Conservation (phyloP, 371 early-diverging fungal genomes). For the Mycotypha africana region DNA sequence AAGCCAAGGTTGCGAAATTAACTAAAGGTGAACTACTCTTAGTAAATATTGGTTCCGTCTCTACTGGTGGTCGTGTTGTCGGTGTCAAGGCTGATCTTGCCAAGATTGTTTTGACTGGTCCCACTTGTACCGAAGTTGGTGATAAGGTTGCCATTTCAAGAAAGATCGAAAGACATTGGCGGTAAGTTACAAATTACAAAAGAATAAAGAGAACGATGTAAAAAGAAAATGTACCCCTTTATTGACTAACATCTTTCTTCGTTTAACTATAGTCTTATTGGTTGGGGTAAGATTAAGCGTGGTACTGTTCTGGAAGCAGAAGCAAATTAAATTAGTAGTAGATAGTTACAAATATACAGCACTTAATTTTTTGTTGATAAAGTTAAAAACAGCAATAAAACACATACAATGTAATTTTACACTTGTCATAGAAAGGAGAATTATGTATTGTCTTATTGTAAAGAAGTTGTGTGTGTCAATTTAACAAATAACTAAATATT, state of each 20-base stretch:
- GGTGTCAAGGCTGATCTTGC: constrained; percentile 92
- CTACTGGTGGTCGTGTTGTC: constrained; percentile 96
- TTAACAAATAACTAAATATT: no score
- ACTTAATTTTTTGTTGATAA: no score
- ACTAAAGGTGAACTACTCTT: constrained; percentile 93
- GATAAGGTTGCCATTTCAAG: constrained; percentile 98
- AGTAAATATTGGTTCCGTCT: constrained; percentile 99
- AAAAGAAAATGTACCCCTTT: no score
- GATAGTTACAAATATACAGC: no score
- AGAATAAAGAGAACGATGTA: no score
- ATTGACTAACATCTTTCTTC: no score
- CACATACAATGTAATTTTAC: no score
- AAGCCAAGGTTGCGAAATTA: constrained; percentile 91
- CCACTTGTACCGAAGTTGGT: constrained; percentile 97
- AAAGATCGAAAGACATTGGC: constrained; percentile 99
- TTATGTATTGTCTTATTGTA: no score
- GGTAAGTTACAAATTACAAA: constrained; percentile 53
- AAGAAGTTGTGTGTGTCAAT: no score
- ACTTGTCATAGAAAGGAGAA: no score
- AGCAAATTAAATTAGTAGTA: constrained; percentile 49
- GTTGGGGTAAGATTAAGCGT: constrained; percentile 95
- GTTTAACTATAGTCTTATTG: constrained; percentile 78
- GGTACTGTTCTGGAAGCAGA: constrained; percentile 78
- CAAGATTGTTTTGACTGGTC: constrained; percentile 91
- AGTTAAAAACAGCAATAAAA: no score